Base-by-base conservation (phyloP, 495 filamentous ascomycete species). In the Tuber indicum region DNA sequence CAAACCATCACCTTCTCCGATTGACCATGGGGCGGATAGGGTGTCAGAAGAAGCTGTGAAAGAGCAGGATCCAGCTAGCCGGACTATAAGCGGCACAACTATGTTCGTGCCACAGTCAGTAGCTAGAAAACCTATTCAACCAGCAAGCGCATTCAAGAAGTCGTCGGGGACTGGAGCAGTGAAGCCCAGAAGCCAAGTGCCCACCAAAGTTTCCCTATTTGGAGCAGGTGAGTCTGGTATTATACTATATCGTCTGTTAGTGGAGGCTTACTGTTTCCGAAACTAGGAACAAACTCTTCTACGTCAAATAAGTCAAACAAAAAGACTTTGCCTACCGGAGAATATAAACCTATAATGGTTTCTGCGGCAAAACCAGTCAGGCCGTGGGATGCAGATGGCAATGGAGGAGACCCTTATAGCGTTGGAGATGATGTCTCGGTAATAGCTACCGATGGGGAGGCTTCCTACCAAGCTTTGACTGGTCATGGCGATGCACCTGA, bases 331-430 rank as follows among this genome's bases (percentile, higher is more conserved):
- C 14, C 69, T 6, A 32, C 76, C 26, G 76, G 75, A 26, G 81
- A 83, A 79, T 83, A 83, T 44, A 82, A 82, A 71, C 81, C 81
- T 7, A 83, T 83, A 71, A 83, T 83, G 81, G 72, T 83, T 41
- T 73, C 75, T 23, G 46, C 75, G 44, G 72, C 76, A n/a, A 75
- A 78, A 47, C 81, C 81, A 44, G 75, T 72, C 49, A 80, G 49
- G 21, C 78, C 78, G 23, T 70, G 49, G n/a, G 79, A 70, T 43
- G 46, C 52, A 36, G 44, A 39, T 26, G 32, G 45, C 44, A 62
- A 70, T 26, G 77, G 58, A 6, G 47, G 62, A 1, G 39, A 76
- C 41, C 17, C 71, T 32, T 80, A 76, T 66, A 19, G 26, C 26
- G 14, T 32, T 66, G 58, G 58, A 8, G 26, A 26, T 32, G 58